Percentiles rank a stretch among this genome's conserved stretches.
Evolutionary conservation across 75 land plant genomes (phyloP).

Genomic region (Pinus tabuliformis): DNA sequence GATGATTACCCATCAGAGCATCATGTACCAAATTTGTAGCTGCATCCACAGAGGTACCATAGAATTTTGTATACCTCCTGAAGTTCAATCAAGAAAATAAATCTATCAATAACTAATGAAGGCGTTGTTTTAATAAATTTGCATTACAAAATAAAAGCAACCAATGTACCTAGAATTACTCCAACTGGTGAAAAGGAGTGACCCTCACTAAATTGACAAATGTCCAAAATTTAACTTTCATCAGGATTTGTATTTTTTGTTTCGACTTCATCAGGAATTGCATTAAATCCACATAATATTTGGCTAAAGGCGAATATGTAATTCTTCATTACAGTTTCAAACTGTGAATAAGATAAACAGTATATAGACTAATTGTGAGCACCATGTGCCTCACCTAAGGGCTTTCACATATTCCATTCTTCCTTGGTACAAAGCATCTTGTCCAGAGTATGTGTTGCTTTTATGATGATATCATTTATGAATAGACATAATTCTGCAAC

Average conservation of each 20-base stretch:
- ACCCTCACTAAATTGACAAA: background rate
- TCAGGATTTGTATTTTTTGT: no score
- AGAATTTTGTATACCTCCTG: conserved; percentile 97
- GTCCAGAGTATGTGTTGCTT: background rate
- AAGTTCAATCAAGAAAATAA: conserved; percentile 1
- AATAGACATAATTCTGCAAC: background rate
- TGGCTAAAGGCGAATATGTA: background rate
- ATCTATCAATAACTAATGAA: background rate
- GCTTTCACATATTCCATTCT: background rate
- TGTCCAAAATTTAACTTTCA: background rate
- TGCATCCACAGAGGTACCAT: conserved; percentile 80
- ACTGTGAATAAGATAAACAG: background rate
- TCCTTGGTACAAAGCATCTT: background rate
- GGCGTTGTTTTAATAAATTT: background rate
- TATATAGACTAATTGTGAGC: background rate
- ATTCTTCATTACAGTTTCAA: background rate
- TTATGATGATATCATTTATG: background rate
- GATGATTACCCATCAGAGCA: conserved; percentile 72
- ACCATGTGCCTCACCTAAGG: background rate
- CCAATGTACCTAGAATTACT: background rate
- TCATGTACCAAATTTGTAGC: conserved; percentile 79
- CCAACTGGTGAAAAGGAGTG: background rate
- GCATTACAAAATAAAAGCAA: background rate
- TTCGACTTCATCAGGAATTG: no score
- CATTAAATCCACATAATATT: background rate